Conservation (phyloP, 1,139 yeast genomes). For the Meyerozyma smithsonii region DNA sequence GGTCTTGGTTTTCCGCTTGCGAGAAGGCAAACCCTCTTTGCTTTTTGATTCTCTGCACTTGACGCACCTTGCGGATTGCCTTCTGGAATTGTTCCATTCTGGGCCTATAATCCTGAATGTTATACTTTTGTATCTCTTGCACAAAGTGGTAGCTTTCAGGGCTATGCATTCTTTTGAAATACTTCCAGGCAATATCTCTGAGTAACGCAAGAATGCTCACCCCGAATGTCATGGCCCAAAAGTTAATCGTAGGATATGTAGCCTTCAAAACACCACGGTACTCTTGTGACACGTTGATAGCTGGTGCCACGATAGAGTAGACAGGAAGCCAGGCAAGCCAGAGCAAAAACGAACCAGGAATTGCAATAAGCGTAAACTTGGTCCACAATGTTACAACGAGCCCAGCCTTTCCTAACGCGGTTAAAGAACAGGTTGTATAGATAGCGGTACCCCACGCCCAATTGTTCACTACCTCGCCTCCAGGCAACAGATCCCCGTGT, state of each 20-base stretch:
- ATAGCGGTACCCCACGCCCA: conserved; percentile 96
- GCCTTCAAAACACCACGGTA: conserved; percentile 75
- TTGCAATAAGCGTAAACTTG: conserved; percentile 83
- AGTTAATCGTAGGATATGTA: conserved; percentile 71
- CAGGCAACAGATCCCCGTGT: conserved; percentile 59
- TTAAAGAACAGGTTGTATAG: conserved; percentile 81
- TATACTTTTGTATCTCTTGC: conserved; percentile 94
- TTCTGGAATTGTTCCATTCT: conserved; percentile 95
- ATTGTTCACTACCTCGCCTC: conserved; percentile 77
- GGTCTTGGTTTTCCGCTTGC: conserved; percentile 90
- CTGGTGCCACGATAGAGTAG: conserved; percentile 82
- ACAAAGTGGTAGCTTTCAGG: conserved; percentile 94
- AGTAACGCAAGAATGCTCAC: conserved; percentile 73
- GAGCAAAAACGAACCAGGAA: conserved; percentile 84
- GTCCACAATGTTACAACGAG: conserved; percentile 93
- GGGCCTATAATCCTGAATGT: conserved; percentile 90
- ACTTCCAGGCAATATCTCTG: conserved; percentile 93
- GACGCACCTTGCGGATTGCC: conserved; percentile 95
- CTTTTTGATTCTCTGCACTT: conserved; percentile 95
- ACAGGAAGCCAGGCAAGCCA: conserved; percentile 89
- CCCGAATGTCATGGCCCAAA: conserved; percentile 81
- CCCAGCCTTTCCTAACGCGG: conserved; percentile 94
- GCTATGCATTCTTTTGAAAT: conserved; percentile 81
- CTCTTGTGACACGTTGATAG: conserved; percentile 76
- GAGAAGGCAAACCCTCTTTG: conserved; percentile 99